Evolutionary conservation across 345 rosid species (phyloP).

Genomic region (sweet orange (Citrus sinensis)): DVS_A1.0 CM039165.1:24711001-24711500

Average conservation of each 20-base stretch:
- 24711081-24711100: background rate
- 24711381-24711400: constrained; percentile 88
- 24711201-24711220: background rate
- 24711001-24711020: background rate
- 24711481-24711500: constrained; percentile 56
- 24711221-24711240: background rate
- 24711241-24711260: background rate
- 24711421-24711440: constrained; percentile 97
- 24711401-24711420: constrained; percentile 91
- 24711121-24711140: background rate
- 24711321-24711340: constrained; percentile 7
- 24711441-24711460: constrained; percentile 81
- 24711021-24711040: constrained; percentile 4
- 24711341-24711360: constrained; percentile 45
- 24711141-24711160: background rate
- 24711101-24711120: background rate
- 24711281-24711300: constrained; percentile 2
- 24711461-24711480: constrained; percentile 49
- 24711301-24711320: background rate
- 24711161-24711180: background rate
- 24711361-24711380: constrained; percentile 98
- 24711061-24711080: background rate
- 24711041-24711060: background rate
- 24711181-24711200: background rate
- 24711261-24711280: background rate